These are phyloP conservation scores for Aspergillus unguis DNA, from an alignment of 2,329 filamentous ascomycete species.

Conservation along the genomic window DNA sequence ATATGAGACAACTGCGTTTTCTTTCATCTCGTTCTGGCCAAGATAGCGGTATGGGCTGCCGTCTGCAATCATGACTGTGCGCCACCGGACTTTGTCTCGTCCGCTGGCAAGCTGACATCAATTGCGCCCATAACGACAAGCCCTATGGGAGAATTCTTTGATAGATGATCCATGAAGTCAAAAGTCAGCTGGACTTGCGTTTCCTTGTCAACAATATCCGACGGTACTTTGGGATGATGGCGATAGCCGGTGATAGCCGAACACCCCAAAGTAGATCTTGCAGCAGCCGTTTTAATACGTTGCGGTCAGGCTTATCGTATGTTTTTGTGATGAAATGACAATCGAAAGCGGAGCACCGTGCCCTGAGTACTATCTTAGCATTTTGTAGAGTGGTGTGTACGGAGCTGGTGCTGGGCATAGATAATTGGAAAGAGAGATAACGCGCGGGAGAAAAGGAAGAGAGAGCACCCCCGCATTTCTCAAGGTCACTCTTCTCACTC, in stretches of 20 bases:
- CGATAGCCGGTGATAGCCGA: slow-evolving; percentile 9
- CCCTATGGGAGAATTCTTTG: neutral
- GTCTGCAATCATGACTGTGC: neutral
- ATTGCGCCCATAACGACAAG: neutral
- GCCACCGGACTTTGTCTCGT: neutral
- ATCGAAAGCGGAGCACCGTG: neutral
- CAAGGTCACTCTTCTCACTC: neutral
- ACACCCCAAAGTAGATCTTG: neutral
- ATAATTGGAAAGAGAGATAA: slow-evolving; percentile 5
- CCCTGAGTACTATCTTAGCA: neutral
- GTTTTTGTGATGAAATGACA: neutral
- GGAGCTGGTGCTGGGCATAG: neutral
- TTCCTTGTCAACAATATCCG: slow-evolving; percentile 2
- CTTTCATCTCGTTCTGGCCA: neutral
- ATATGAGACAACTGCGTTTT: neutral
- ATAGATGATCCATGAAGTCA: slow-evolving; percentile 4
- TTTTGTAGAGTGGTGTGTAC: too few relatives aligned
- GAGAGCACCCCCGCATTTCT: slow-evolving; percentile 3
- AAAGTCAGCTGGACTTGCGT: slow-evolving; percentile 10
- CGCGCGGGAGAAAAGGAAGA: neutral
- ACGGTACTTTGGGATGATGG: neutral
- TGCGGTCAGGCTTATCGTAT: too few relatives aligned
- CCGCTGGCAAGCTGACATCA: neutral
- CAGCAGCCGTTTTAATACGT: neutral
- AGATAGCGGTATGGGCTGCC: neutral